These are phyloP conservation scores for Sarocladium brachiariae DNA, from an alignment of 2,329 filamentous ascomycete species.

Conservation along the genomic window DNA sequence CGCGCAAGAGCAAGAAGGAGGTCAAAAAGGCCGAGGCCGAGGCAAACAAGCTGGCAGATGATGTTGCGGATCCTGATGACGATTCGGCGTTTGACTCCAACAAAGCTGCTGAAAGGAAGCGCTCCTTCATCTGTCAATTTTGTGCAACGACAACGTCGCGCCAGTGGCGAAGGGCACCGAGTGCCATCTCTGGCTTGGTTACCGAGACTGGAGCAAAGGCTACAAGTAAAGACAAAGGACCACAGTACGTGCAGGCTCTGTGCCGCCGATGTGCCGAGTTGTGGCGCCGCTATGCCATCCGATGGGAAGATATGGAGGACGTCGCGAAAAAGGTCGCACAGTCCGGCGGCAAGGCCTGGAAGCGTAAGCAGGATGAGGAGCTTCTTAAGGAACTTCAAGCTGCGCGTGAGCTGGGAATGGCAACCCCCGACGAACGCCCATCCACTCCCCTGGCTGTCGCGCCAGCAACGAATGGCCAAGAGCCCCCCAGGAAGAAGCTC, in stretches of 20 bases:
- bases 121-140: conserved; percentile 89
- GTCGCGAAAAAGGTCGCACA: conserved; percentile 79
- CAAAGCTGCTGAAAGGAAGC: conserved; percentile 74
- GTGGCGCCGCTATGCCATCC: conserved; percentile 93
- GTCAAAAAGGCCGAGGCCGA: conserved; percentile 65
- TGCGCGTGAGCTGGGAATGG: conserved; percentile 51
- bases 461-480: conserved; percentile 25
- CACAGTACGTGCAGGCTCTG: conserved; percentile 68
- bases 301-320: conserved; percentile 92
- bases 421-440: conserved; percentile 34
- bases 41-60: conserved; percentile 74
- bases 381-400: conserved; percentile 65
- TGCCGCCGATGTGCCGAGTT: conserved; percentile 87
- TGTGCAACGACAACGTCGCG: conserved; percentile 73
- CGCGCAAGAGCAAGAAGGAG: conserved; percentile 85
- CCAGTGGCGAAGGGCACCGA: conserved; percentile 88
- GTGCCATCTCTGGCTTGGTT: conserved; percentile 63
- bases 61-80: conserved; percentile 85
- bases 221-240: conserved; percentile 68
- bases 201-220: conserved; percentile 49
- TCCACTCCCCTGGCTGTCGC: conserved; percentile 28
- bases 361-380: conserved; percentile 87
- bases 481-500: conserved; percentile 60
- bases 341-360: conserved; percentile 74
- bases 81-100: conserved; percentile 92